A percentile compares a stretch with the other conserved stretches of the same genome.
These are phyloP conservation scores for Nannochloropsis gaditana DNA, from an alignment of 108 stramenopile genomes.

Conservation along the genomic window DNA sequence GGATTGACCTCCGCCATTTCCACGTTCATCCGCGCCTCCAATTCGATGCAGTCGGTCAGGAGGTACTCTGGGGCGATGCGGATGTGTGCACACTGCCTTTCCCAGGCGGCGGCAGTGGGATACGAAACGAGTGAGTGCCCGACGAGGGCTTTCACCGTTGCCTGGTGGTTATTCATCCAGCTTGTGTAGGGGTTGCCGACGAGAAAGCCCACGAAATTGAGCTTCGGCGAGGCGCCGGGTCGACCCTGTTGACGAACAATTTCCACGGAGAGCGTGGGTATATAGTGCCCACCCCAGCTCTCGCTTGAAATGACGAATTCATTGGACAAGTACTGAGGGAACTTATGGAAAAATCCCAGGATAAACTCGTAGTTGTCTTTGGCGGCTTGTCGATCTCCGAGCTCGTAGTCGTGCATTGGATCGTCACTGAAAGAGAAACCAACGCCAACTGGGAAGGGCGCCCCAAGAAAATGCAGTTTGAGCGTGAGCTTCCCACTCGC, in stretches of 20 bases:
- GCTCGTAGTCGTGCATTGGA: conserved; percentile 24
- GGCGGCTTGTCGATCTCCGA: conserved; percentile 25
- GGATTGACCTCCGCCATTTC: conserved; percentile 24
- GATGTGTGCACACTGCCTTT: not conserved
- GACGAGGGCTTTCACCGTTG: conserved; percentile 36
- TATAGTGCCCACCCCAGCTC: conserved; percentile 46
- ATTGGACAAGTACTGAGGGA: conserved; percentile 25
- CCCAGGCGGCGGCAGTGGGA: conserved; percentile 40
- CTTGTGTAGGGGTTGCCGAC: conserved; percentile 41
- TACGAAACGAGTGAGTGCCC: conserved; percentile 54
- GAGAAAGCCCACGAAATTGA: conserved; percentile 40
- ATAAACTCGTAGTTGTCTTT: conserved; percentile 40
- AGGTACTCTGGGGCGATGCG: not conserved
- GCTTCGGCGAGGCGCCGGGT: conserved; percentile 8
- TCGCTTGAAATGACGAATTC: conserved; percentile 28
- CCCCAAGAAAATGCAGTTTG: not conserved
- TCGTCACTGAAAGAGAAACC: conserved; percentile 40
- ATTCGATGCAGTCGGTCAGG: conserved; percentile 32
- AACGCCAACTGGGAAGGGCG: conserved; percentile 24
- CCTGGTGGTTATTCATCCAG: conserved; percentile 26
- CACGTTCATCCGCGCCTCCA: conserved; percentile 42
- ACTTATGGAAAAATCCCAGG: conserved; percentile 26
- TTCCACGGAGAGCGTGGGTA: conserved; percentile 33
- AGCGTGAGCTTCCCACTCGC: not conserved
- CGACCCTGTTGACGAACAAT: conserved; percentile 1